A percentile compares a stretch with the other conserved stretches of the same genome.
Conservation (phyloP, 495 filamentous ascomycete species). For the Tetracladium setigerum region DNA sequence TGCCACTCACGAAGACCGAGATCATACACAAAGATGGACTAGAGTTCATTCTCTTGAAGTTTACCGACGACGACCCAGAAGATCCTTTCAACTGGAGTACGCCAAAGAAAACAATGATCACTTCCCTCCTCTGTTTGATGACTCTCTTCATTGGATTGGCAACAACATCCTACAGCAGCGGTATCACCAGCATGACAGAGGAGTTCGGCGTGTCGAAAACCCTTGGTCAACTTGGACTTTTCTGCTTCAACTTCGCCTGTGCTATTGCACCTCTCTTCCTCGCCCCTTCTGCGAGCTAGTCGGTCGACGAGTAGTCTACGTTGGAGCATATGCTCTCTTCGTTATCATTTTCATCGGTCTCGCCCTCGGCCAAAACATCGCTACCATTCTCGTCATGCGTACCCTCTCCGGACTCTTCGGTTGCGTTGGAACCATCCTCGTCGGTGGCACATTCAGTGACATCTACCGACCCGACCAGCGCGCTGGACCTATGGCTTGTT, state of each 20-base stretch:
- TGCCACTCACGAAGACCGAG: conserved; percentile 32
- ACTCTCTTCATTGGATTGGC: conserved; percentile 41
- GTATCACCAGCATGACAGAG: conserved; percentile 29
- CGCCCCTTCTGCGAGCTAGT: conserved; percentile 65
- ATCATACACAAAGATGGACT: conserved; percentile 24
- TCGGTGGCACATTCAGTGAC: conserved; percentile 67
- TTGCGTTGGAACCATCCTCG: conserved; percentile 63
- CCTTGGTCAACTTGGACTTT: conserved; percentile 51
- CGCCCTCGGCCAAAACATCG: conserved; percentile 53
- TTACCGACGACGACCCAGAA: conserved; percentile 31
- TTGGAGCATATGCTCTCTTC: conserved; percentile 54
- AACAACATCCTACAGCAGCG: conserved; percentile 40
- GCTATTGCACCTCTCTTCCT: conserved; percentile 59
- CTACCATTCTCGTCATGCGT: conserved; percentile 63
- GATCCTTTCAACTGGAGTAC: conserved; percentile 41
- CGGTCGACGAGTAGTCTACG: conserved; percentile 65
- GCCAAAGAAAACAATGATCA: conserved; percentile 32
- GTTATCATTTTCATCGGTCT: conserved; percentile 65
- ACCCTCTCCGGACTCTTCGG: conserved; percentile 78
- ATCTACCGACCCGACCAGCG: conserved; percentile 60
- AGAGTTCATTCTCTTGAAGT: conserved; percentile 31
- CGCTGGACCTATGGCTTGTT: conserved; percentile 56
- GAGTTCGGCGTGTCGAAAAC: conserved; percentile 30
- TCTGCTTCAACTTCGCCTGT: conserved; percentile 69
- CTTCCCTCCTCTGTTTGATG: conserved; percentile 36